Evolutionary conservation across 495 filamentous ascomycete species (phyloP), one percentile per base, ranked within the genome.

Genomic region (Neurospora sp.): DNA sequence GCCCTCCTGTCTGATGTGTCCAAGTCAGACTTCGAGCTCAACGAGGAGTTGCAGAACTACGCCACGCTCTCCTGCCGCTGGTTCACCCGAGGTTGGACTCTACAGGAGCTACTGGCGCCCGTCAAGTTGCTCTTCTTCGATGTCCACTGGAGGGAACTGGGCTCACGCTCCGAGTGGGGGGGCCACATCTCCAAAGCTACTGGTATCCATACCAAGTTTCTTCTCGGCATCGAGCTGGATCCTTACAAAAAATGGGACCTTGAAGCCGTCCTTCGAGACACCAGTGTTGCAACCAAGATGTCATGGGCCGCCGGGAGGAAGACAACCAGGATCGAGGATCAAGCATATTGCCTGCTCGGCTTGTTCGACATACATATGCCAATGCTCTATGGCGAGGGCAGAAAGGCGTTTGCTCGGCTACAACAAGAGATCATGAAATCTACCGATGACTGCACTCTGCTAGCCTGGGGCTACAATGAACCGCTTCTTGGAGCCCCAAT

Each of bases 71-170:
- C 9, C 1, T 73, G 78, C 65, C 74, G 73, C 5, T 85, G 84
- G 82, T 84, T 85, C 46, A 77, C 71, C 1, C 73, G 84, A 46
- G 83, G 83, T 0, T 86, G 82, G 81, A 84, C 82, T 4, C 59
- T 85, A 31, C 81, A 85, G 48, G 82, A 85, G 71, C 77, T 85
- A 0, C 71, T 86, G 11, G 80, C 82, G 0, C 80, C 81, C 0
- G 18, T 8, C 4, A 18, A 73, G 0, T 20, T 85, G 3, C 18
- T 69, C 0, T 85, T 86, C 71, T 83, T 76, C 71, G 73, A 78
- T 11, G 6, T 9, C 1, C 42, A 71, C 11, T 84, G 81, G 83
- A n/a, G 12, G 0, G 65, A 59, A 0, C 11, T 31, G 12, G 48
- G 48, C 11, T 31, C 20, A 2, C 48, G 48, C 2, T 59, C 20